These are phyloP conservation scores for Polytrichum commune DNA, from an alignment of 225 moss, liverwort and hornwort genomes.

Conservation along the genomic window DNA sequence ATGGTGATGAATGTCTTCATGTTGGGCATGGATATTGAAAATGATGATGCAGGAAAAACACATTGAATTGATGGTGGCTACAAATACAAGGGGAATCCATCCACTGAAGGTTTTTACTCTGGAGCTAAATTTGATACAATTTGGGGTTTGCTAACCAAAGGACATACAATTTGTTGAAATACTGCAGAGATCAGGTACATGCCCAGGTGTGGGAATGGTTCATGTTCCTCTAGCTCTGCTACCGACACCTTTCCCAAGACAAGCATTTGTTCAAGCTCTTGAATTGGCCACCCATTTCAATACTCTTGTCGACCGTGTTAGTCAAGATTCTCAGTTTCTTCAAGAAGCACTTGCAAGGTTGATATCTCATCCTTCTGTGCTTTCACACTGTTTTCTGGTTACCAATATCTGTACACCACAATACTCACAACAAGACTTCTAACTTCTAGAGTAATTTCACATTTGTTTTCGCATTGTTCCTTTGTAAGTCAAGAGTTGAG, in stretches of 20 bases:
- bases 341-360: constrained; percentile 63
- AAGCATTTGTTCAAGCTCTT: constrained; percentile 56
- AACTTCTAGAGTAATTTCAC: no score
- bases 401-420: no score
- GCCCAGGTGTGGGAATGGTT: constrained; percentile 68
- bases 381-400: no score
- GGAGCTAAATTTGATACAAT: neutral
- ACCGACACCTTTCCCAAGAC: constrained; percentile 68
- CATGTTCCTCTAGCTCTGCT: constrained; percentile 78
- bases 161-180: neutral
- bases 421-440: no score
- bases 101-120: no score
- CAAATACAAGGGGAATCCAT: no score
- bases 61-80: no score
- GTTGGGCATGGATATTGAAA: no score
- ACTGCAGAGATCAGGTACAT: constrained; percentile 57
- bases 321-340: constrained; percentile 73
- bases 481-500: no score
- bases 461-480: no score
- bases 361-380: neutral
- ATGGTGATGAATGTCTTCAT: no score
- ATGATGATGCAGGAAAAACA: no score
- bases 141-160: neutral
- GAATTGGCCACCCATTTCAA: constrained; percentile 78
- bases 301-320: constrained; percentile 79